Evolutionary conservation across 768 basidiomycete genomes (phyloP).

Genomic region (Amanita inopinata): DNA sequence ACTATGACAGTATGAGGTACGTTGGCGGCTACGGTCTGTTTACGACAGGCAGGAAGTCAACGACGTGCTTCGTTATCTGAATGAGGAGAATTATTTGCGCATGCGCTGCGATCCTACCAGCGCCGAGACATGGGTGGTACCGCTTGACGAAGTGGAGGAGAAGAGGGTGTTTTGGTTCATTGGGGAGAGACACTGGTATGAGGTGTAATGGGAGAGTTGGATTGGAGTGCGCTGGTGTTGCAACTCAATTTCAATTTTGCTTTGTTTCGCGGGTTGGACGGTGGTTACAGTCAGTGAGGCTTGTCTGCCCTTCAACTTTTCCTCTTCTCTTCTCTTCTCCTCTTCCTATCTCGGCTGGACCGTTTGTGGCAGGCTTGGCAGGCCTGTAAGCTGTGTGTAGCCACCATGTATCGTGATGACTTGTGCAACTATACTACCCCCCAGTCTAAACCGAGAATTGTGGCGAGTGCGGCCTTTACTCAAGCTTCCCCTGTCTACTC

Average conservation of each 20-base stretch:
- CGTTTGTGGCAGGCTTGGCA: slow-evolving; percentile 8
- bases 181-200: slow-evolving; percentile 55
- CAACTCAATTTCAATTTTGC: no score
- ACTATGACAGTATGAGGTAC: slow-evolving; percentile 46
- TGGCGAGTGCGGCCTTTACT: slow-evolving; percentile 27
- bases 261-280: no score
- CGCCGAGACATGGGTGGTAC: slow-evolving; percentile 16
- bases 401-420: slow-evolving; percentile 17
- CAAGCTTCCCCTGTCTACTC: slow-evolving; percentile 3
- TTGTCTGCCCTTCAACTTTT: slow-evolving; percentile 12
- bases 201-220: slow-evolving; percentile 25
- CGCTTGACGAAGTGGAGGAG: slow-evolving; percentile 46
- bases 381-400: background rate
- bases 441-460: slow-evolving; percentile 22
- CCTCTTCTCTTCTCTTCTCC: slow-evolving; percentile 13
- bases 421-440: slow-evolving; percentile 26
- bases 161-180: slow-evolving; percentile 47
- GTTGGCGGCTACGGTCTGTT: slow-evolving; percentile 59
- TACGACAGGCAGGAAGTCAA: slow-evolving; percentile 70
- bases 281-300: no score
- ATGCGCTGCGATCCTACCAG: slow-evolving; percentile 19
- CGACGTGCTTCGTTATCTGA: slow-evolving; percentile 48
- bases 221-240: background rate
- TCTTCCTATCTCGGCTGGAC: slow-evolving; percentile 15
- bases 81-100: slow-evolving; percentile 40